Conservation (phyloP, 2,329 filamentous ascomycete species). For the Tolypocladium endophyticum region DNA sequence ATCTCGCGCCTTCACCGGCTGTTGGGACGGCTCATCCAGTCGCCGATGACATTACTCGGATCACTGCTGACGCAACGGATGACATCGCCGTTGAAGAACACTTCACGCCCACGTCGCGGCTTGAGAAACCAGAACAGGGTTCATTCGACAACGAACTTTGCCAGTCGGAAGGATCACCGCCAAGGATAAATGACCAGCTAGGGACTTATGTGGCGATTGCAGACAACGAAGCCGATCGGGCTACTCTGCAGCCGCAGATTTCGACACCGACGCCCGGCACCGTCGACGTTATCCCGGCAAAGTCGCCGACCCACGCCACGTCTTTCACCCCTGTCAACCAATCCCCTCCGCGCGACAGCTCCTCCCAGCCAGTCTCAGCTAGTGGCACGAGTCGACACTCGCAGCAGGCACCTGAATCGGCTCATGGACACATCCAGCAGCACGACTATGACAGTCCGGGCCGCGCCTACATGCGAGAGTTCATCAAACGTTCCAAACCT, state of each 20-base stretch:
- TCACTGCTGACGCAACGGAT: not conserved
- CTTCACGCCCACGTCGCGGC: not conserved
- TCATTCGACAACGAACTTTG: not conserved
- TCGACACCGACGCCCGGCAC: not conserved
- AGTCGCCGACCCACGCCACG: conserved; percentile 5
- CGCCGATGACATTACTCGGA: not conserved
- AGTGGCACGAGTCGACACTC: not conserved
- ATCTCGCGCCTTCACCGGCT: not conserved
- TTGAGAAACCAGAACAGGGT: not conserved
- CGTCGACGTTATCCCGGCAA: not conserved
- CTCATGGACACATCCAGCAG: not conserved
- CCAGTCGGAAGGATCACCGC: not conserved
- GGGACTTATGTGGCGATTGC: not conserved
- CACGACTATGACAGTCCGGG: conserved; percentile 21
- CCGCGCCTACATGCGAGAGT: conserved; percentile 22
- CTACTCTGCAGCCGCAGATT: not conserved
- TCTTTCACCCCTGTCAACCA: conserved; percentile 15
- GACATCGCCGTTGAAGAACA: not conserved
- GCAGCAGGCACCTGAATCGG: not conserved
- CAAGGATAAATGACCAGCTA: not conserved
- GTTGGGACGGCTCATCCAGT: not conserved
- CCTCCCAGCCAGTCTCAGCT: not conserved
- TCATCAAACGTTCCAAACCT: conserved; percentile 22
- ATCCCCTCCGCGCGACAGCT: not conserved
- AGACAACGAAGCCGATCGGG: not conserved